These are phyloP conservation scores for Aureobasidium sp. DNA, from an alignment of 2,329 filamentous ascomycete species.

Conservation along the genomic window DNA sequence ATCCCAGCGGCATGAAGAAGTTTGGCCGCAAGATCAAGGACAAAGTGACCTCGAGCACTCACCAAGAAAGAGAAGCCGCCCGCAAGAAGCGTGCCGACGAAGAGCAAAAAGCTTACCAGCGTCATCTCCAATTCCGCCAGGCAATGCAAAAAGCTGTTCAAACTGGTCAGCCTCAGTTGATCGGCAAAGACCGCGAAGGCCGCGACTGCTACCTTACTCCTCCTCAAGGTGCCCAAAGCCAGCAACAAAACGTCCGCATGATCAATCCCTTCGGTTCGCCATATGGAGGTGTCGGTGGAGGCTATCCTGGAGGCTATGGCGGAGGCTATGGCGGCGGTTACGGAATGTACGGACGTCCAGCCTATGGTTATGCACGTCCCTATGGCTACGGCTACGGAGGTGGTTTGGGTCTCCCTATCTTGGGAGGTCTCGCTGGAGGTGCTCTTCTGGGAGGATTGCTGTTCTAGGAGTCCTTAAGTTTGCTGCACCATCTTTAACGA, in stretches of 20 bases:
- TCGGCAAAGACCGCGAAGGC: conserved; percentile 46
- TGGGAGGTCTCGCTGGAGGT: conserved; percentile 40
- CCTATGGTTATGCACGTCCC: conserved; percentile 38
- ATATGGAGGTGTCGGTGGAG: conserved; percentile 9
- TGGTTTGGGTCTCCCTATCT: conserved; percentile 37
- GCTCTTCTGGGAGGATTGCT: conserved; percentile 33
- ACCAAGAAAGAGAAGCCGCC: conserved; percentile 43
- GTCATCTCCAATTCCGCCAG: conserved; percentile 42
- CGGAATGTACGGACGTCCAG: conserved; percentile 43
- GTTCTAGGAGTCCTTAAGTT: background rate
- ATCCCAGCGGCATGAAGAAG: conserved; percentile 23
- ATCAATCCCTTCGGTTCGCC: conserved; percentile 3
- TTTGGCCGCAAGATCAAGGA: conserved; percentile 53
- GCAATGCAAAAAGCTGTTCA: conserved; percentile 44
- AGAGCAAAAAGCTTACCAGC: conserved; percentile 44
- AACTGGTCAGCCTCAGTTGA: conserved; percentile 47
- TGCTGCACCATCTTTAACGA: background rate
- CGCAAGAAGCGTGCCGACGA: conserved; percentile 39
- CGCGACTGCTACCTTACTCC: conserved; percentile 52
- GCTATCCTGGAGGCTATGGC: conserved; percentile 17
- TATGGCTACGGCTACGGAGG: conserved; percentile 35
- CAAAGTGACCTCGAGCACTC: conserved; percentile 48
- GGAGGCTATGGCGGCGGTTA: conserved; percentile 18
- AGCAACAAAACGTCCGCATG: background rate
- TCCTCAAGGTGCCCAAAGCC: conserved; percentile 30